phyloP scores from a whole-genome alignment of 441 rosid species.

The Euphorbia celastroides region DNA sequence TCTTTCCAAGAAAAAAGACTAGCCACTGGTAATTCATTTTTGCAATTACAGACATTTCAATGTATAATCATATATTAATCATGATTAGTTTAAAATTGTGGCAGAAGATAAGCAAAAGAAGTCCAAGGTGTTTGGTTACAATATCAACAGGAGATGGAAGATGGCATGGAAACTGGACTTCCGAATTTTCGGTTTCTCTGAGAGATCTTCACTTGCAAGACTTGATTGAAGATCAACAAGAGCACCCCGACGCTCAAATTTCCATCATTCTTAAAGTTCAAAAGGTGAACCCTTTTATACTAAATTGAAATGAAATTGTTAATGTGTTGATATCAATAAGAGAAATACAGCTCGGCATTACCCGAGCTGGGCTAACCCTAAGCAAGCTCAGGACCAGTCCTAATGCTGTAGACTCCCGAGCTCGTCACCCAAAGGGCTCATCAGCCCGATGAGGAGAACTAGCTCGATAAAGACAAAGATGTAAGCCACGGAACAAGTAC shows the following conservation, averaged over 20 bases:
- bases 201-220: slow-evolving; percentile 54
- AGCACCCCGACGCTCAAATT: slow-evolving; percentile 37
- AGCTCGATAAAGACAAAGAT: too few relatives aligned
- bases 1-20: slow-evolving; percentile 10
- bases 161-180: slow-evolving; percentile 65
- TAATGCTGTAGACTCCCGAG: too few relatives aligned
- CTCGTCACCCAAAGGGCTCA: too few relatives aligned
- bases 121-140: slow-evolving; percentile 43
- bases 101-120: slow-evolving; percentile 17
- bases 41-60: neutral
- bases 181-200: slow-evolving; percentile 50
- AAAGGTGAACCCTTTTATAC: slow-evolving; percentile 31
- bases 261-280: slow-evolving; percentile 47
- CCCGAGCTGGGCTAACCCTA: too few relatives aligned
- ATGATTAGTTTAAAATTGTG: neutral
- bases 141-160: slow-evolving; percentile 58
- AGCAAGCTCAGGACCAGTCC: too few relatives aligned
- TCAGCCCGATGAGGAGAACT: too few relatives aligned
- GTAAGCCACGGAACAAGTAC: too few relatives aligned
- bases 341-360: too few relatives aligned
- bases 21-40: neutral
- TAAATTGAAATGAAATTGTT: too few relatives aligned
- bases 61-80: neutral
- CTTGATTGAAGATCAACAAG: slow-evolving; percentile 51
- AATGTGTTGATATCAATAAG: too few relatives aligned